Evolutionary conservation across 768 basidiomycete species (phyloP), one percentile per base, ranked within the genome.

Genomic region (Tylopilus felleus): DNA sequence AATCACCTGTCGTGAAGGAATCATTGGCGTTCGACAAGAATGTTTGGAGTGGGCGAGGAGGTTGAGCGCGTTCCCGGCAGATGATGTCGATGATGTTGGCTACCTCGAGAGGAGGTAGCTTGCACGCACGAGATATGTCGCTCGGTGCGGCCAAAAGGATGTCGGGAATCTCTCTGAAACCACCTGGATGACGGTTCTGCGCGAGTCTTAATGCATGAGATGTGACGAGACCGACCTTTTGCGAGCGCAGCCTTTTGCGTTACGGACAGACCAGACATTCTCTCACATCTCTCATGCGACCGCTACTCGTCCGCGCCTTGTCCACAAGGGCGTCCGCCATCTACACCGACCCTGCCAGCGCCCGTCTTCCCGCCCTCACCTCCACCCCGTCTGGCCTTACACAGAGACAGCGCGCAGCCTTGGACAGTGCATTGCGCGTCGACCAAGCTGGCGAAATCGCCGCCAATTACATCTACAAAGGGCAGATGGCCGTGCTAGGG

Each of bases 361-460:
- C 62, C 2, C 63, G 65, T 31, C 70, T 76, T 48, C 67, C 75
- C 17, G 77, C 81, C 4, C 70, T 78, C 17, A 69, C 75, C 27
- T 73, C 78, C n/a, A 84, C 88, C 4, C 87, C 90, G 8, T 39
- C 62, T 3, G 68, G 76, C 61, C 69, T 92, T 40, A 73, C 81
- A 2, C 58, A 66, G 14, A 61, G 71, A 25, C 82, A 89, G 61
- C 75, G 79, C 36, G 55, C 73, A 17, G 66, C 67, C 10, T 71
- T 93, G 49, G 83, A 88, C 57, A 76, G 72, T 51, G 90, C 88
- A 3, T 74, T 98, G 45, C 81, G 95, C 13, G 90, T 98, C 21
- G 95, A 98, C 73, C 94, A 97, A 61, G 95, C 94, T 1, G 95
- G 95, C 9, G 95, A 98, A 71, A 77, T 96, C 38, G 95, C 94